Percentiles rank a stretch among this genome's conserved stretches.
These are phyloP conservation scores for Lecanosticta acicola DNA, from an alignment of 2,329 filamentous ascomycete species.

Conservation along the genomic window DNA sequence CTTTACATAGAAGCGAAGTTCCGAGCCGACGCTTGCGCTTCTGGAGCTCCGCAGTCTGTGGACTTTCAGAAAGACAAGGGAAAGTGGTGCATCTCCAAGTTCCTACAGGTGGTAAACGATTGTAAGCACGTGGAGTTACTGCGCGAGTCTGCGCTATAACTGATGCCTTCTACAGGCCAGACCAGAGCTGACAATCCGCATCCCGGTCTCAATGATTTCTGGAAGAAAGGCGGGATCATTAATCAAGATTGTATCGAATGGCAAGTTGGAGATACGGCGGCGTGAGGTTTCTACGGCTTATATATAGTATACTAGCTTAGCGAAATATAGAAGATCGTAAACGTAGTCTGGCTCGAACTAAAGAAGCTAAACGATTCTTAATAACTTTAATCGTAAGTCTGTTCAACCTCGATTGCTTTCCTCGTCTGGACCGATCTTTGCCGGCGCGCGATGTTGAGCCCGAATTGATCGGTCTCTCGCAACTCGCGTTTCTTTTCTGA, in stretches of 20 bases:
- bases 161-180: not conserved
- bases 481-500: too few relatives aligned
- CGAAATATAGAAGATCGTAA: too few relatives aligned
- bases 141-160: not conserved
- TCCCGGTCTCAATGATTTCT: not conserved
- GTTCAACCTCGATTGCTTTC: too few relatives aligned
- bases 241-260: not conserved
- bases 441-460: too few relatives aligned
- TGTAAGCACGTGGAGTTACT: not conserved
- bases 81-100: not conserved
- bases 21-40: not conserved
- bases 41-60: not conserved
- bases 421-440: too few relatives aligned
- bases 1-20: not conserved
- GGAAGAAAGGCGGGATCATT: not conserved
- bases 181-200: not conserved
- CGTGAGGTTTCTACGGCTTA: too few relatives aligned
- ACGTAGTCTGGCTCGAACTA: too few relatives aligned
- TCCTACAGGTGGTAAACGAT: not conserved
- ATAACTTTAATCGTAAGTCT: too few relatives aligned
- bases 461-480: too few relatives aligned
- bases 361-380: too few relatives aligned
- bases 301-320: too few relatives aligned
- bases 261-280: not conserved
- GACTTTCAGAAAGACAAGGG: constrained; percentile 1